Evolutionary conservation across 768 basidiomycete species (phyloP).

Genomic region (Gymnopilus junonius): DNA sequence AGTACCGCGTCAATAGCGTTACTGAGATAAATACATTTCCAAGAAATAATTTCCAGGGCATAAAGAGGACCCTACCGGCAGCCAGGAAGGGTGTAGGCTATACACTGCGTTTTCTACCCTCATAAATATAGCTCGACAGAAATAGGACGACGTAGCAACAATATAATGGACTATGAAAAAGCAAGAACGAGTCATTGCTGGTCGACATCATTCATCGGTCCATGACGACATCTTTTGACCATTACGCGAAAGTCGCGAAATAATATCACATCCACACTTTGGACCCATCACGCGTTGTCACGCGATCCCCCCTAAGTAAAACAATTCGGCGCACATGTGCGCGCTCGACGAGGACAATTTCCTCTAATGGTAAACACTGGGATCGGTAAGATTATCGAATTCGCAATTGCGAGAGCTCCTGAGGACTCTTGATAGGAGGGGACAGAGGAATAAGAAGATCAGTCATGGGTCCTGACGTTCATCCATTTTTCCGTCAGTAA

Average conservation of each 20-base stretch:
- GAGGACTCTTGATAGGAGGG: not conserved
- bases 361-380: not conserved
- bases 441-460: not conserved
- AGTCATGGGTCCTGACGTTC: not conserved
- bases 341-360: not conserved
- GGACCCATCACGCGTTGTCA: not conserved
- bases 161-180: not conserved
- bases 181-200: slow-evolving; percentile 1
- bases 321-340: not conserved
- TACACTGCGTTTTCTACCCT: not conserved
- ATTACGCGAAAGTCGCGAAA: slow-evolving; percentile 1
- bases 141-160: slow-evolving; percentile 5
- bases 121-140: not conserved
- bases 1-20: slow-evolving; percentile 15
- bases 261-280: slow-evolving; percentile 1
- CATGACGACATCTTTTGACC: slow-evolving; percentile 20
- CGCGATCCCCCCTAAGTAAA: not conserved
- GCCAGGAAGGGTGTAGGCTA: not conserved
- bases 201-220: slow-evolving; percentile 11
- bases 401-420: not conserved
- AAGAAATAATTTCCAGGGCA: not conserved
- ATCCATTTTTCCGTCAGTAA: too few relatives aligned
- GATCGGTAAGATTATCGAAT: not conserved
- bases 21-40: not conserved
- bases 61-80: not conserved